A percentile compares a stretch with the other conserved stretches of the same genome.
Evolutionary conservation across 2,329 filamentous ascomycete genomes (phyloP).

Genomic region (Epichloe baconii): DNA sequence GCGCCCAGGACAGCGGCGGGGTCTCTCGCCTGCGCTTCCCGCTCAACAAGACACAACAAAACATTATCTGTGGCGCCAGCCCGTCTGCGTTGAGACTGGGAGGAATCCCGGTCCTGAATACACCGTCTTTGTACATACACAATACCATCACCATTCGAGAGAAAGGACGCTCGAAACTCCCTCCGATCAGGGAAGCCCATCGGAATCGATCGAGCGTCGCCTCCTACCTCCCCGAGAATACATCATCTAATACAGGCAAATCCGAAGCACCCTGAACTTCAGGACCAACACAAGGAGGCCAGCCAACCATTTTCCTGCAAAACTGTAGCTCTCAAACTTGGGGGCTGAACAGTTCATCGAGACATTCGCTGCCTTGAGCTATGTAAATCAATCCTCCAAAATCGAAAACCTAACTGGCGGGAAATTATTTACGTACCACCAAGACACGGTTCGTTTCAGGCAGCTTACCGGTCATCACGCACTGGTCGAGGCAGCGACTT

Average conservation of each 20-base stretch:
- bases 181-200: neutral
- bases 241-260: too few relatives aligned
- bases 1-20: neutral
- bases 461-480: neutral
- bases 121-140: neutral
- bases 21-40: neutral
- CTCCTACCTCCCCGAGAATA: too few relatives aligned
- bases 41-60: neutral
- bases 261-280: too few relatives aligned
- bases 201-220: too few relatives aligned
- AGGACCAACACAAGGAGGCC: neutral
- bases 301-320: neutral
- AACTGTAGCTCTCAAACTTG: neutral
- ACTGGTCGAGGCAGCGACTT: neutral
- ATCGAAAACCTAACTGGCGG: neutral
- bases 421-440: neutral
- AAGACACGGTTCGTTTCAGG: neutral
- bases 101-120: neutral
- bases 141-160: neutral
- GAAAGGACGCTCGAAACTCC: neutral
- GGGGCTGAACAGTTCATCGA: too few relatives aligned
- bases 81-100: neutral
- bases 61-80: neutral
- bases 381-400: neutral
- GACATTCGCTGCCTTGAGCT: neutral